Conservation (phyloP, 306 rosid genomes). For the Quercus agrifolia region DNA sequence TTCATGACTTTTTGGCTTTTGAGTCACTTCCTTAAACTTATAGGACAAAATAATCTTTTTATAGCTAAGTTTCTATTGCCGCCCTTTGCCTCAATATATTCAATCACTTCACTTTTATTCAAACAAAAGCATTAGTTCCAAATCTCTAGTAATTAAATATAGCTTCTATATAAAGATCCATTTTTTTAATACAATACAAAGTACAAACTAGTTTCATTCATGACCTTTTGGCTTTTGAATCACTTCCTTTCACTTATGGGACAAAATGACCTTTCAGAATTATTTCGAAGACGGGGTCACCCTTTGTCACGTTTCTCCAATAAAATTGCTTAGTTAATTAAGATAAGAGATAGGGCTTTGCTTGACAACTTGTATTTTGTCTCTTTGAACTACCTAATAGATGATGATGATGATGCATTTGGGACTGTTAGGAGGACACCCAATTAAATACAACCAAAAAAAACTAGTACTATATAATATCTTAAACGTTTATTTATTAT, state of each 20-base stretch:
- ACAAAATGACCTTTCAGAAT: conserved; percentile 1
- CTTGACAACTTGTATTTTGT: conserved; percentile 14
- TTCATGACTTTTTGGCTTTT: background rate
- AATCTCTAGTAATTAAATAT: background rate
- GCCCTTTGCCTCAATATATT: background rate
- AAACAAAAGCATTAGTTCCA: background rate
- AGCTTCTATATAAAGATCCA: background rate
- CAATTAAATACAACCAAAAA: background rate
- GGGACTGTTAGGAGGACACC: background rate
- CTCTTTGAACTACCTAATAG: background rate
- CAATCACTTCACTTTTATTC: background rate
- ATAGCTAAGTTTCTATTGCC: background rate
- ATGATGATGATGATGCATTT: background rate
- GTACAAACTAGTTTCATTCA: background rate
- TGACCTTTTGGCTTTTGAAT: background rate
- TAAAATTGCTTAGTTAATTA: background rate
- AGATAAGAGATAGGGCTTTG: background rate
- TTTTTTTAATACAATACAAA: no score
- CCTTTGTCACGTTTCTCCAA: background rate
- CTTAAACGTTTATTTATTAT: no score
- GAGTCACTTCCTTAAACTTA: background rate
- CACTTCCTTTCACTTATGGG: background rate
- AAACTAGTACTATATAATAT: no score
- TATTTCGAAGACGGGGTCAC: conserved; percentile 5
- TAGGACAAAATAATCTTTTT: conserved; percentile 1